Evolutionary conservation across 2,329 filamentous ascomycete genomes (phyloP).

Genomic region (Sordariomycetes sp.): DNA sequence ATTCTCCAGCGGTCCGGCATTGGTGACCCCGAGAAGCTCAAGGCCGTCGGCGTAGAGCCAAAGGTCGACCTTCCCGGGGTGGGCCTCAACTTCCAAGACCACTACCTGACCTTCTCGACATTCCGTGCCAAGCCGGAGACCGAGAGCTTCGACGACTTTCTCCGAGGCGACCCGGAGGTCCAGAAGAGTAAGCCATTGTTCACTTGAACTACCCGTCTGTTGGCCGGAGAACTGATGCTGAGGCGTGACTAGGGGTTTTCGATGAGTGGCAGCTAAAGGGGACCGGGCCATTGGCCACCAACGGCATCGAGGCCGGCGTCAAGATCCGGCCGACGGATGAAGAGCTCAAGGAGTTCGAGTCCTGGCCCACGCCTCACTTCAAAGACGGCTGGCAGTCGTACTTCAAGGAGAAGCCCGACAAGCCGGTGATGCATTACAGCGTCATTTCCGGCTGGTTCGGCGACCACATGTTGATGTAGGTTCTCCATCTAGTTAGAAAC

Average conservation of each 20-base stretch:
- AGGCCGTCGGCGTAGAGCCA: constrained; percentile 55
- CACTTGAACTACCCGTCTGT: neutral
- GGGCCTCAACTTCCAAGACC: constrained; percentile 68
- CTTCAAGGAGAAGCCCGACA: constrained; percentile 76
- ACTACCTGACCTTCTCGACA: constrained; percentile 60
- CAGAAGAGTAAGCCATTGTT: constrained; percentile 44
- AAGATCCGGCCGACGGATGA: constrained; percentile 63
- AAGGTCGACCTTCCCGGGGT: constrained; percentile 63
- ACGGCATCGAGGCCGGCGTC: constrained; percentile 70
- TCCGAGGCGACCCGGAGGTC: constrained; percentile 59
- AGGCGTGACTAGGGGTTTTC: constrained; percentile 40
- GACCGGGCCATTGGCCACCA: constrained; percentile 66
- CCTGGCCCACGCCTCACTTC: constrained; percentile 67
- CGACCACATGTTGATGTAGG: constrained; percentile 48
- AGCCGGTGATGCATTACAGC: constrained; percentile 79
- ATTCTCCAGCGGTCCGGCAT: constrained; percentile 69
- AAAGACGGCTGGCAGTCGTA: constrained; percentile 67
- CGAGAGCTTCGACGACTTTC: constrained; percentile 74
- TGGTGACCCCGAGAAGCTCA: constrained; percentile 60
- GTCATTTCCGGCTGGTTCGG: constrained; percentile 60
- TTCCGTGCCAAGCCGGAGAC: constrained; percentile 65
- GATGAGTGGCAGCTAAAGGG: constrained; percentile 73
- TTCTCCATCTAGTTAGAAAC: neutral
- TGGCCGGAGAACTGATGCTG: neutral
- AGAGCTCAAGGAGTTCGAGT: constrained; percentile 58